Evolutionary conservation across 2,329 filamentous ascomycete species (phyloP), one percentile per base, ranked within the genome.

Genomic region (Curvularia hawaiiensis): DNA sequence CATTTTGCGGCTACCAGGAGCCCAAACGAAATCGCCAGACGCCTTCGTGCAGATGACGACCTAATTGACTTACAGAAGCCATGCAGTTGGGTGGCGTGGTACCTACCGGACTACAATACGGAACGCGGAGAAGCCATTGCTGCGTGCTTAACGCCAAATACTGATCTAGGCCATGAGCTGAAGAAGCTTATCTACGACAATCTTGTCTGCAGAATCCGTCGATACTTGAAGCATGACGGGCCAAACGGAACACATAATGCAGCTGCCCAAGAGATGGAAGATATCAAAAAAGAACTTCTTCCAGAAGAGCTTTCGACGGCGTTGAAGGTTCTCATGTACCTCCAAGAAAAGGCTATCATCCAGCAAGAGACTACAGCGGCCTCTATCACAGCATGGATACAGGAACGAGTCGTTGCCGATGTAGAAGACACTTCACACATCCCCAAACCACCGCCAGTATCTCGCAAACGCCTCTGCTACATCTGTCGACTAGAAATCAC

Each of bases 41-140:
- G 54, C n/a, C 44, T 62, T 35, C 30, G 51, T 33, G 51, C 56
- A 33, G 60, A 60, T 30, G 52, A 59, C 46, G 35, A 45, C 14
- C 53, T 50, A 7, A 57, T 60, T 9, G 46, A 31, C 24, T 20
- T n/a, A n/a, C 47, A 50, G n/a, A 48, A 53, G 45, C 33, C 48
- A 11, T 62, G 60, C 28, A 60, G 60, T 41, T 60, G 54, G 57
- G 51, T 56, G 24, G 54, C 33, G 16, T 62, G 46, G 38, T 35
- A 62, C 43, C 49, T 62, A 14, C 48, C 57, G 1, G 51, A 28
- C 6, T 52, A 57, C 22, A 7, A 50, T 7, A 57, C 46, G 2
- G 14, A 22, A 24, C 14, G 41, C 22, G 54, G 47, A n/a, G 43
- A 12, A 26, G 48, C 38, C 1, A 44, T 62, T 24, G 54, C 54